Conservation (phyloP, 1,284 basidiomycete genomes). For the Phellopilus nigrolimitatus region DNA sequence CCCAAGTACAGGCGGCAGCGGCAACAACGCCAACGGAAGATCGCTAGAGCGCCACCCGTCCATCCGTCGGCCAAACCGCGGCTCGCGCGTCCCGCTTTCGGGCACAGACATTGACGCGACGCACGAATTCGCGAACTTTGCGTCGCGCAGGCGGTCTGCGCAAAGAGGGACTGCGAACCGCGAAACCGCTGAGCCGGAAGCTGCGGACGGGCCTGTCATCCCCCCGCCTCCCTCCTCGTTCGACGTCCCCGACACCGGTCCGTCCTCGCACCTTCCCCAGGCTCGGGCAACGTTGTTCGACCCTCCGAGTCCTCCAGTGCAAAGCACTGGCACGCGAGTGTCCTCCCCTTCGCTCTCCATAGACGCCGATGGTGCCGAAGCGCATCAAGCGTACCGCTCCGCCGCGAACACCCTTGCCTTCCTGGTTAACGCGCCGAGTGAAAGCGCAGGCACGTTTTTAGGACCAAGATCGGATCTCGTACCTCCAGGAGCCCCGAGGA, state of each 20-base stretch:
- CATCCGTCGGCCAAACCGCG: conserved; percentile 13
- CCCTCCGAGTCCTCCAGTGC: conserved; percentile 11
- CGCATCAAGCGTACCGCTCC: background rate
- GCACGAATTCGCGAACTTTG: conserved; percentile 22
- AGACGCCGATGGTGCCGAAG: conserved; percentile 1
- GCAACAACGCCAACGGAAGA: background rate
- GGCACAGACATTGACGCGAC: background rate
- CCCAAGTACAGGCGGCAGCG: background rate
- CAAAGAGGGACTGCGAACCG: conserved; percentile 8
- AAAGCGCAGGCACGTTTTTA: background rate
- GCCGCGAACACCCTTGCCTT: background rate
- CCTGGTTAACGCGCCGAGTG: background rate
- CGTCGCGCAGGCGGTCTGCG: conserved; percentile 15
- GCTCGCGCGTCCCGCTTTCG: conserved; percentile 8
- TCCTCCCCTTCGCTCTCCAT: conserved; percentile 6
- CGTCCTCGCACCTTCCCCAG: conserved; percentile 7
- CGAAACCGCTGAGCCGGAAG: conserved; percentile 1
- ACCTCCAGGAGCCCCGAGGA: background rate
- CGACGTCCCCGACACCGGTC: background rate
- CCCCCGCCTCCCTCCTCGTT: background rate
- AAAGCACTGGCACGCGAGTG: background rate
- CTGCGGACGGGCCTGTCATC: background rate
- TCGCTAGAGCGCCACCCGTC: conserved; percentile 17
- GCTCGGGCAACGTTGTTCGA: conserved; percentile 17
- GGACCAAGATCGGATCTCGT: background rate